These are phyloP conservation scores for Hypomyces perniciosus DNA, from an alignment of 2,329 filamentous ascomycete genomes.

Conservation along the genomic window DNA sequence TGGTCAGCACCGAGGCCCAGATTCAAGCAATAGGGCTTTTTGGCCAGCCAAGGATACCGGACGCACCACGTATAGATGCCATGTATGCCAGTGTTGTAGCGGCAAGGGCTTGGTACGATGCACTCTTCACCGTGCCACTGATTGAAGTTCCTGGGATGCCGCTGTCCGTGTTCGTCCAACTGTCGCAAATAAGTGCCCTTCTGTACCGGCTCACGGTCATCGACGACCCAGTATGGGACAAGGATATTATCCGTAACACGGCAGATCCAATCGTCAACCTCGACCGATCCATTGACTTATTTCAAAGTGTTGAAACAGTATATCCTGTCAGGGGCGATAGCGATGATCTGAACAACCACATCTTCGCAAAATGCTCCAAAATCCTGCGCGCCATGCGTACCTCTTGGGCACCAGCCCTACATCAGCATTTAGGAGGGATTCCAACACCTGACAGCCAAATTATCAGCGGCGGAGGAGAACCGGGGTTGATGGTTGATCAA, in stretches of 20 bases:
- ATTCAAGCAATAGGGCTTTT: slow-evolving; percentile 30
- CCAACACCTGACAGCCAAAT: slow-evolving; percentile 25
- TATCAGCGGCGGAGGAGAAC: slow-evolving; percentile 10
- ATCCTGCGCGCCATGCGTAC: slow-evolving; percentile 29
- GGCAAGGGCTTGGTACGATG: slow-evolving; percentile 31
- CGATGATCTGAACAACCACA: slow-evolving; percentile 19
- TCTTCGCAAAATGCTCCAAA: slow-evolving; percentile 29
- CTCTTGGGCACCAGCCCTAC: slow-evolving; percentile 32
- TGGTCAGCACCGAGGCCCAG: slow-evolving; percentile 25
- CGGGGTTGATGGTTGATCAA: slow-evolving; percentile 1
- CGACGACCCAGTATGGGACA: slow-evolving; percentile 38
- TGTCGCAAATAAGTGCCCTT: slow-evolving; percentile 31
- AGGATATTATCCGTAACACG: slow-evolving; percentile 28
- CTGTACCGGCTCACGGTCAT: slow-evolving; percentile 35
- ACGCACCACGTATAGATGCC: slow-evolving; percentile 26
- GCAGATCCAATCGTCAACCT: slow-evolving; percentile 31
- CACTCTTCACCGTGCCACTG: slow-evolving; percentile 28
- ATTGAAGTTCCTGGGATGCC: slow-evolving; percentile 27
- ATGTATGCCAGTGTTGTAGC: slow-evolving; percentile 32
- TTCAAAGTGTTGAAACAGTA: slow-evolving; percentile 20
- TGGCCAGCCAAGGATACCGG: slow-evolving; percentile 23
- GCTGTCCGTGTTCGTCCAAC: slow-evolving; percentile 28
- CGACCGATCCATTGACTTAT: slow-evolving; percentile 29
- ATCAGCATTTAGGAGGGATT: slow-evolving; percentile 23
- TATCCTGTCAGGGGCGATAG: slow-evolving; percentile 25